Percentiles rank a stretch among this genome's conserved stretches.
phyloP scores from a whole-genome alignment of 2,329 filamentous ascomycete species.

The Dendrostoma leiphaemia region DNA sequence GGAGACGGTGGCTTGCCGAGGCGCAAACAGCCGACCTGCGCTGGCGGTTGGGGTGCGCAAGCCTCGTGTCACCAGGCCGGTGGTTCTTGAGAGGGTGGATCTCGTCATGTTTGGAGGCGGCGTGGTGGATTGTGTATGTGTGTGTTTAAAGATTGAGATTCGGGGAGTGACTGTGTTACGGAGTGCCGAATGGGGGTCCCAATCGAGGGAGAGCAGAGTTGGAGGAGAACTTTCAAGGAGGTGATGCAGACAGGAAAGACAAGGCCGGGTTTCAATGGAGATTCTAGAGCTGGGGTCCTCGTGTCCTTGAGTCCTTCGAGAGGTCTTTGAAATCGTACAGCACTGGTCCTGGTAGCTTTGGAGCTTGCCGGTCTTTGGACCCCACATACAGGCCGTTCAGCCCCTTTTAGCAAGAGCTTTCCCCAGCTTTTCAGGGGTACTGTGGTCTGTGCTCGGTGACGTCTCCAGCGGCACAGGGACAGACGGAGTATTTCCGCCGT shows the following conservation, averaged over 20 bases:
- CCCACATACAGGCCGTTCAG: conserved; percentile 3
- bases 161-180: no score
- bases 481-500: conserved; percentile 16
- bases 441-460: background rate
- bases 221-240: background rate
- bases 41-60: conserved; percentile 10
- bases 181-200: no score
- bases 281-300: background rate
- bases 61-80: conserved; percentile 8
- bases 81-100: conserved; percentile 14
- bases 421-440: conserved; percentile 19
- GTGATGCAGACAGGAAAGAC: background rate
- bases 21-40: conserved; percentile 2
- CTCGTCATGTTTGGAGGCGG: conserved; percentile 8
- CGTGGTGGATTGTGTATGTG: background rate
- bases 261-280: no score
- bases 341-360: no score
- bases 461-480: background rate
- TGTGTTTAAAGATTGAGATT: background rate
- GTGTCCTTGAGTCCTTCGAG: no score
- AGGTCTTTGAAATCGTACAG: no score
- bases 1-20: background rate
- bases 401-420: no score
- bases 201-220: background rate
- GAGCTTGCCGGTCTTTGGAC: no score